These are phyloP conservation scores for Schizosaccharomyces osmophilus DNA, from an alignment of 805 yeast species.

Conservation along the genomic window DNA sequence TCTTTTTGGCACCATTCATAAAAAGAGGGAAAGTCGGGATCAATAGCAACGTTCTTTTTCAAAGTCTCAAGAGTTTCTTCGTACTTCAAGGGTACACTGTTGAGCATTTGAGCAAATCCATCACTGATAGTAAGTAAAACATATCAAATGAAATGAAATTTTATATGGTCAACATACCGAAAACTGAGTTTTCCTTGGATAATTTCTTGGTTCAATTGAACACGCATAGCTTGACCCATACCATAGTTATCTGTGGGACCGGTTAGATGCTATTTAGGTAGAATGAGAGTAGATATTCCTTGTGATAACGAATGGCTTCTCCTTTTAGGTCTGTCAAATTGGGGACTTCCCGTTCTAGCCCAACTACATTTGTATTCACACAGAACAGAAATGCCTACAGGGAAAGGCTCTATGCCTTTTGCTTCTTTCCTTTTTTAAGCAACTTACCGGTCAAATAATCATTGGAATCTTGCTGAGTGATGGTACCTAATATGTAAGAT, in stretches of 20 bases:
- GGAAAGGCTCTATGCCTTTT: too few species aligned
- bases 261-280: background rate
- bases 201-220: slow-evolving; percentile 44
- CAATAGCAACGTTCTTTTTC: slow-evolving; percentile 43
- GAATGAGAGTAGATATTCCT: background rate
- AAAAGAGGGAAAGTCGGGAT: slow-evolving; percentile 71
- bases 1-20: slow-evolving; percentile 53
- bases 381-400: too few species aligned
- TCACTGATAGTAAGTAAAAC: slow-evolving; percentile 10
- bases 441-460: slow-evolving; percentile 40
- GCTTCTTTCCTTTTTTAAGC: background rate
- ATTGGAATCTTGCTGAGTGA: slow-evolving; percentile 38
- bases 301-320: too few species aligned
- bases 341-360: too few species aligned
- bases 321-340: too few species aligned
- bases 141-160: too few species aligned
- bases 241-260: slow-evolving; percentile 45
- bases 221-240: slow-evolving; percentile 47
- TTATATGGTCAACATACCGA: slow-evolving; percentile 8
- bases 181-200: slow-evolving; percentile 42
- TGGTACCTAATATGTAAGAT: background rate
- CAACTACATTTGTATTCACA: too few species aligned
- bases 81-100: slow-evolving; percentile 50
- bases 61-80: slow-evolving; percentile 54
- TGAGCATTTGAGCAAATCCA: slow-evolving; percentile 51